These are phyloP conservation scores for Hordeum marinum DNA, from an alignment of 176 grass and related monocot genomes.

Conservation along the genomic window DNA sequence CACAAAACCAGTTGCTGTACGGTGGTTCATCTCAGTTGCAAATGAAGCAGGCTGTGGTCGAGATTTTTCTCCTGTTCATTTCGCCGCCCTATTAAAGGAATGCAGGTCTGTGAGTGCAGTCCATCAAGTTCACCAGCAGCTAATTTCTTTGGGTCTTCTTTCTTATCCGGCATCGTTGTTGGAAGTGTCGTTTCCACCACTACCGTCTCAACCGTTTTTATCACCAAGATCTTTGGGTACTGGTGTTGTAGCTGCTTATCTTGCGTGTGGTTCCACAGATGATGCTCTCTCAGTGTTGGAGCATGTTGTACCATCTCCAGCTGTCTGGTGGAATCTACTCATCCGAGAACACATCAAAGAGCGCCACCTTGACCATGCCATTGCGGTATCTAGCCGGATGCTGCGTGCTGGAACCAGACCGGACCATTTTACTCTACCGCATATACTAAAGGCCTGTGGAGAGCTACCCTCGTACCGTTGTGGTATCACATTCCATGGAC, in stretches of 20 bases:
- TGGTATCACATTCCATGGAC: conserved; percentile 59
- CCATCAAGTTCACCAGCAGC: conserved; percentile 50
- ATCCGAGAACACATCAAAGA: conserved; percentile 56
- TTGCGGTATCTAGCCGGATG: conserved; percentile 57
- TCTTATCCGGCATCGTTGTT: conserved; percentile 25
- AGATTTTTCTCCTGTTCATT: conserved; percentile 21
- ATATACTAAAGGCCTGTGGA: conserved; percentile 70
- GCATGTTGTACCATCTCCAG: conserved; percentile 40
- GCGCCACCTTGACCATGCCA: conserved; percentile 51
- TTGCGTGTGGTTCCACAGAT: conserved; percentile 27
- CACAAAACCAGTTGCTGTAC: conserved; percentile 1
- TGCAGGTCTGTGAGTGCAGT: conserved; percentile 34
- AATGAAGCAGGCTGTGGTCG: conserved; percentile 17
- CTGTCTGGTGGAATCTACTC: conserved; percentile 72
- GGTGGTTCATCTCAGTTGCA: conserved; percentile 22
- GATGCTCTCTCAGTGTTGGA: conserved; percentile 56
- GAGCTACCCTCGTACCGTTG: conserved; percentile 63
- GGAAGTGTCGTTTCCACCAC: conserved; percentile 22
- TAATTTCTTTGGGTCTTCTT: conserved; percentile 39
- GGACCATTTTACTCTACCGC: conserved; percentile 79
- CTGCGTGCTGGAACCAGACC: conserved; percentile 54
- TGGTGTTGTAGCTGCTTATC: conserved; percentile 32
- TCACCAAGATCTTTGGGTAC: conserved; percentile 39
- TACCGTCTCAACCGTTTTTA: conserved; percentile 29
- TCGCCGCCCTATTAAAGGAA: conserved; percentile 41